phyloP scores from a whole-genome alignment of 768 basidiomycete species.

The Suillus americanus region DNA sequence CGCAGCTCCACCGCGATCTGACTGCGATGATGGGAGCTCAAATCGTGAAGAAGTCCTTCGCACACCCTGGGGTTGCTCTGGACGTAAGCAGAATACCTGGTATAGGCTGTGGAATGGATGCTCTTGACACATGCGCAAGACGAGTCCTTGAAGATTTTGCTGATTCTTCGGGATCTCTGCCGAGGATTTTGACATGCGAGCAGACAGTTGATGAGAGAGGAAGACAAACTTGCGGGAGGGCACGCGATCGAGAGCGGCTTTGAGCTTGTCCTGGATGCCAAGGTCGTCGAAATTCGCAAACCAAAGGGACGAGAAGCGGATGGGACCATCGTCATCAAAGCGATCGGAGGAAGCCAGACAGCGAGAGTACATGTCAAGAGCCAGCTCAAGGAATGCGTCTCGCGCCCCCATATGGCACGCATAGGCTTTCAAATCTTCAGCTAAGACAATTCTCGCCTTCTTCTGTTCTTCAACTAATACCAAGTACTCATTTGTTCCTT shows the following conservation, averaged over 20 bases:
- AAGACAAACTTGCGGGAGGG: constrained; percentile 90
- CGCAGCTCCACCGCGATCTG: constrained; percentile 67
- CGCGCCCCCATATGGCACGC: constrained; percentile 43
- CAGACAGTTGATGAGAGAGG: constrained; percentile 90
- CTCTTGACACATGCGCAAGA: constrained; percentile 78
- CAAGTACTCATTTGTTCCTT: constrained; percentile 17
- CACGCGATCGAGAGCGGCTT: constrained; percentile 51
- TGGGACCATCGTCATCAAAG: constrained; percentile 75
- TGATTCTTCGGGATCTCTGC: constrained; percentile 43
- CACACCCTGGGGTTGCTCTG: constrained; percentile 24
- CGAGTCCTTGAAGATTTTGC: constrained; percentile 55
- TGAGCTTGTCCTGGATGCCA: constrained; percentile 43
- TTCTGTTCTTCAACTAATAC: constrained; percentile 37
- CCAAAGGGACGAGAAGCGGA: constrained; percentile 90
- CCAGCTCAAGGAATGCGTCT: constrained; percentile 65
- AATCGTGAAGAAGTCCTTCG: constrained; percentile 50
- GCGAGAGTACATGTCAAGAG: constrained; percentile 84
- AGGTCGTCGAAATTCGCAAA: constrained; percentile 77
- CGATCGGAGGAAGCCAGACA: constrained; percentile 68
- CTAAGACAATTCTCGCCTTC: constrained; percentile 48
- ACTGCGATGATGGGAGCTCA: constrained; percentile 43
- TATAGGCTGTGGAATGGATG: constrained; percentile 95
- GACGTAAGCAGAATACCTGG: constrained; percentile 77
- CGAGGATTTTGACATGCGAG: constrained; percentile 64
- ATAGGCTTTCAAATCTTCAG: constrained; percentile 51